phyloP scores from a whole-genome alignment of 1,139 yeast species.

The Blastobotrys serpentis region DNA sequence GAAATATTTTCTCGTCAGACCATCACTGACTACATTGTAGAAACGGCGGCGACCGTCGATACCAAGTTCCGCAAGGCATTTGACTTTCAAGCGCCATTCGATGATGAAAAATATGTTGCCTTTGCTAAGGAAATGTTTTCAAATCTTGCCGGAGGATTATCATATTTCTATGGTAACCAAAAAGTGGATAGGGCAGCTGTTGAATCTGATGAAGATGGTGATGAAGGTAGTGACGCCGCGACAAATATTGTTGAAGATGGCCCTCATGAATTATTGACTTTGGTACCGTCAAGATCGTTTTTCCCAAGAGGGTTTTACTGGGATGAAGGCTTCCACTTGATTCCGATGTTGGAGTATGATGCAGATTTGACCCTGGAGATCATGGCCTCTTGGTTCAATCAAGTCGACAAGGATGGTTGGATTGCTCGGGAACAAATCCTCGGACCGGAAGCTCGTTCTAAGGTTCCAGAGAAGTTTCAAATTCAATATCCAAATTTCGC shows the following conservation, averaged over 20 bases:
- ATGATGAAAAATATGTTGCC: conserved; percentile 43
- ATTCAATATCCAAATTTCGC: conserved; percentile 90
- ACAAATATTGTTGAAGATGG: conserved; percentile 33
- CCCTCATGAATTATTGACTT: conserved; percentile 61
- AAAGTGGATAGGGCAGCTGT: conserved; percentile 71
- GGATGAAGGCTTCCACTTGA: conserved; percentile 97
- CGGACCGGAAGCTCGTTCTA: conserved; percentile 85
- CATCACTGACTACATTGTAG: conserved; percentile 38
- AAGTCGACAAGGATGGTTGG: conserved; percentile 93
- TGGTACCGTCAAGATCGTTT: conserved; percentile 90
- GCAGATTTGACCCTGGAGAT: conserved; percentile 81
- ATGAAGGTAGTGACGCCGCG: conserved; percentile 28
- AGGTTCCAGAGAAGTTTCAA: conserved; percentile 83
- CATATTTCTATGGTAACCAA: conserved; percentile 86
- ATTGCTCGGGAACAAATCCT: conserved; percentile 92
- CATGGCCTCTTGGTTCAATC: conserved; percentile 79
- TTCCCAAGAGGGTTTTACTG: conserved; percentile 97
- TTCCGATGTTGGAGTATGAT: conserved; percentile 81
- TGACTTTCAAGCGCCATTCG: conserved; percentile 56
- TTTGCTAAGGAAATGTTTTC: conserved; percentile 82
- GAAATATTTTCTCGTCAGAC: not conserved
- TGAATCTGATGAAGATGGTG: conserved; percentile 44
- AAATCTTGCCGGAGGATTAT: conserved; percentile 84
- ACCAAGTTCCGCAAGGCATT: conserved; percentile 56
- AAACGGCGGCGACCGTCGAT: conserved; percentile 47